Evolutionary conservation across 2,329 filamentous ascomycete species (phyloP), one percentile per base, ranked within the genome.

Genomic region (Pseudocercospora pini-densiflorae): DNA sequence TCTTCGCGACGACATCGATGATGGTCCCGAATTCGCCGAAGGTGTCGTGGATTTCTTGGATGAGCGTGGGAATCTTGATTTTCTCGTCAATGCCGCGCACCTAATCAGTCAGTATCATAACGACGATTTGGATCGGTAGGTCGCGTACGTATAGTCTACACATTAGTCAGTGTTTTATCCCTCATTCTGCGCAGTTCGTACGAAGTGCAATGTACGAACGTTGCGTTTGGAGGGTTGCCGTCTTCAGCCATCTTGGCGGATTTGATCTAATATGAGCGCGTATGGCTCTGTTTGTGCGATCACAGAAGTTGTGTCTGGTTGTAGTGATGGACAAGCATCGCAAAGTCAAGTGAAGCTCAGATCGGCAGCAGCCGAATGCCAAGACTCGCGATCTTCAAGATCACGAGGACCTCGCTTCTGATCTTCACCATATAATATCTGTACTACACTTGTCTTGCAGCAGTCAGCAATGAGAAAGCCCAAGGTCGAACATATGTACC

Each of bases 1-100:
- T 92, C 83, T 97, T 97, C 53, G 92, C 92, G 66, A 97, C 87
- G 60, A 97, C 88, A 69, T 97, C 93, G 73, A 97, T 81, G 68
- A 97, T 88, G 64, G 84, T 89, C 70, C 95, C 95, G 80, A 95
- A 97, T 79, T 97, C 92, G 69, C 89, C 89, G 81, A 98, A 98
- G 75, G 98, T 86, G 69, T 90, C 88, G 23, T 81, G 82, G 16
- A 99, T 85, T 0, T 92, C 87, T 71, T 90, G 87, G 71, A 90
- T 91, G 62, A 98, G 85, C 9, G 88, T 81, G 36, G 93, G 90
- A 65, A 92, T 85, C 79, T 97, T 97, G 80, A 97, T 89, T 77
- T 91, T 89, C 84, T 98, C 95, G 81, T 97, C 92, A 66, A 99
- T 89, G 78, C 97, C 97, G 75, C 90, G 92, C 70, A 87, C 83